phyloP scores from a whole-genome alignment of 768 basidiomycete genomes.

The Chiua virens region DNA sequence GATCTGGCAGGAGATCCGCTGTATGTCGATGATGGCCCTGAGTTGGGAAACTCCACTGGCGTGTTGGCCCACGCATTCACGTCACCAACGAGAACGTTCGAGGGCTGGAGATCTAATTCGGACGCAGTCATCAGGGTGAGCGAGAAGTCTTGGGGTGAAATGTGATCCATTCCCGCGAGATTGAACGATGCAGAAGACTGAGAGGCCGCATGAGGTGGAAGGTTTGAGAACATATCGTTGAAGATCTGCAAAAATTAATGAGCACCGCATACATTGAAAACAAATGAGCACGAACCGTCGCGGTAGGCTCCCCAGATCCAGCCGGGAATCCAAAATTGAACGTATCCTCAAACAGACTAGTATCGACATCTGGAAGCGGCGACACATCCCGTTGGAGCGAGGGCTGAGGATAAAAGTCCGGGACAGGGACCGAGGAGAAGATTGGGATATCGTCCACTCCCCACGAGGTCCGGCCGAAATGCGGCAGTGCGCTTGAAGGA shows the following conservation, averaged over 20 bases:
- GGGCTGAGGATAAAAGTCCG: conserved; percentile 12
- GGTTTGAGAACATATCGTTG: conserved; percentile 23
- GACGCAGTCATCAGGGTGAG: too few relatives aligned
- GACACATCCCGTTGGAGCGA: conserved; percentile 44
- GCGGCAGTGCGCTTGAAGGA: conserved; percentile 48
- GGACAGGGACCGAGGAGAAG: conserved; percentile 1
- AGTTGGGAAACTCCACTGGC: conserved; percentile 20
- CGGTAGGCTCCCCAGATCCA: conserved; percentile 5
- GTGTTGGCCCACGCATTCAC: conserved; percentile 7
- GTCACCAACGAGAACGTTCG: conserved; percentile 2
- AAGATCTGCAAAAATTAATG: conserved; percentile 12
- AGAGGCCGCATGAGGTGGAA: conserved; percentile 21
- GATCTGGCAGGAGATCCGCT: conserved; percentile 41
- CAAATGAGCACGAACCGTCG: conserved; percentile 11
- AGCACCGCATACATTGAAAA: not conserved
- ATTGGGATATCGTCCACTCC: conserved; percentile 29
- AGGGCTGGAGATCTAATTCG: conserved; percentile 7
- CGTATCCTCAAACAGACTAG: conserved; percentile 46
- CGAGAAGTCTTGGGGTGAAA: conserved; percentile 20
- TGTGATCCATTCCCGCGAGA: conserved; percentile 28
- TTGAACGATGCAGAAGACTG: conserved; percentile 6
- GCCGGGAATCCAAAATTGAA: conserved; percentile 34
- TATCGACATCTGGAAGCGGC: conserved; percentile 50
- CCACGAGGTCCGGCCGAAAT: conserved; percentile 28
- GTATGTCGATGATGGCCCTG: conserved; percentile 43